Base-by-base conservation (phyloP, 257 asterid species). In the Linaria vulgaris region DNA sequence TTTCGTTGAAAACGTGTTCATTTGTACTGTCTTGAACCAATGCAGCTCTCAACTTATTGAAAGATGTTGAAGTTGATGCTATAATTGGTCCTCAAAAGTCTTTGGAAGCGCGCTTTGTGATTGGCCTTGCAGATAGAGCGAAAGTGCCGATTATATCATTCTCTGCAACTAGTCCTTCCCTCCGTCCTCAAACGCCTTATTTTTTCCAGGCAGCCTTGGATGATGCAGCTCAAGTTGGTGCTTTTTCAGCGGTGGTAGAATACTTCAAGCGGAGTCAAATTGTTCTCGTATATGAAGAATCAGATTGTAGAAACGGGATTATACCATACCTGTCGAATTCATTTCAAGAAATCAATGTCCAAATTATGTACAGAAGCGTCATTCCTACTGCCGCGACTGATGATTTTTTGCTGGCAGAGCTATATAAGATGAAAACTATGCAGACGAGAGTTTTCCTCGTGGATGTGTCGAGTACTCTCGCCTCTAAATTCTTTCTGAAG, bases 101-200 rank as follows among this genome's bases (percentile, higher is more conserved):
- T 0, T 45, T 69, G 21, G 64, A 76, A 44, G 59, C 63, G 19
- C 41, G 64, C 59, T 72, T 72, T 64, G 81, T 72, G 70, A 59
- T 69, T 5, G 63, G 70, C 25, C 47, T 76, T 13, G 81, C 72
- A 12, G 62, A 53, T 11, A 64, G 46, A 47, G 78, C 64, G 15
- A 63, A 54, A 23, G 73, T 74, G 0, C 76, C 79, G 3, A 55
- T 74, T 3, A 60, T 61, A 41, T 75, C 84, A 10, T 72, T 76
- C 30, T 70, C 86, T 16, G 79, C 75, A 0, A 71, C 76, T 45
- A 73, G 66, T 37, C 80, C 68, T 63, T 56, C 69, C 25, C 71
- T 66, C 45, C 52, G 58, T 8, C 52, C 69, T 12, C 72, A 49
- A 52, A 75, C 61, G 20, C 76, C 70, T 49, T 75, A 65, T 14